phyloP scores from a whole-genome alignment of 306 rosid species.

The Pterocarpus santalinus region DNA sequence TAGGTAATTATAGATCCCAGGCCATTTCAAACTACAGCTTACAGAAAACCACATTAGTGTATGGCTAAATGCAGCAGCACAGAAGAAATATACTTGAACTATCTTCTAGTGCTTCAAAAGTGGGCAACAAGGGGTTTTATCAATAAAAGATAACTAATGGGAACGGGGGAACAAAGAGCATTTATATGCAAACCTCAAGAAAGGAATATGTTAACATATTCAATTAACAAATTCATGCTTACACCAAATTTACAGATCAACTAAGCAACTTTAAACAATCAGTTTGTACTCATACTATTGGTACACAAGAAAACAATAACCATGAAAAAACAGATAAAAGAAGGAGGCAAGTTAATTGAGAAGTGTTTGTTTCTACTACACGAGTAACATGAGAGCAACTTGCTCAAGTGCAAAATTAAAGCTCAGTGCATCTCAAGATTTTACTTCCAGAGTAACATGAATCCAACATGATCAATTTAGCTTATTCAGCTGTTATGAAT shows the following conservation, averaged over 20 bases:
- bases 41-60: slow-evolving; percentile 24
- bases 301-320: slow-evolving; percentile 4
- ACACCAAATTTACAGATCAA: not conserved
- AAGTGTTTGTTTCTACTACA: slow-evolving; percentile 14
- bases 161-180: slow-evolving; percentile 1
- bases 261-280: slow-evolving; percentile 37
- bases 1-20: slow-evolving; percentile 36
- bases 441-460: not conserved
- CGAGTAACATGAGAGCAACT: slow-evolving; percentile 26
- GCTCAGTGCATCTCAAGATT: slow-evolving; percentile 1
- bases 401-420: slow-evolving; percentile 29
- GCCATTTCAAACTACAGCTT: slow-evolving; percentile 24
- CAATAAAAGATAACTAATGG: not conserved
- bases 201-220: slow-evolving; percentile 22
- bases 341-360: slow-evolving; percentile 5
- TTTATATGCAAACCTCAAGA: slow-evolving; percentile 29
- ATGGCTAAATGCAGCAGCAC: slow-evolving; percentile 39
- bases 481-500: slow-evolving; percentile 27
- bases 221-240: slow-evolving; percentile 23
- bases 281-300: slow-evolving; percentile 28
- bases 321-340: not conserved
- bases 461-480: slow-evolving; percentile 27
- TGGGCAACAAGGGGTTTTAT: not conserved
- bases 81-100: slow-evolving; percentile 13
- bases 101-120: slow-evolving; percentile 16